These are phyloP conservation scores for Mycena metata DNA, from an alignment of 768 basidiomycete species.

Conservation along the genomic window DNA sequence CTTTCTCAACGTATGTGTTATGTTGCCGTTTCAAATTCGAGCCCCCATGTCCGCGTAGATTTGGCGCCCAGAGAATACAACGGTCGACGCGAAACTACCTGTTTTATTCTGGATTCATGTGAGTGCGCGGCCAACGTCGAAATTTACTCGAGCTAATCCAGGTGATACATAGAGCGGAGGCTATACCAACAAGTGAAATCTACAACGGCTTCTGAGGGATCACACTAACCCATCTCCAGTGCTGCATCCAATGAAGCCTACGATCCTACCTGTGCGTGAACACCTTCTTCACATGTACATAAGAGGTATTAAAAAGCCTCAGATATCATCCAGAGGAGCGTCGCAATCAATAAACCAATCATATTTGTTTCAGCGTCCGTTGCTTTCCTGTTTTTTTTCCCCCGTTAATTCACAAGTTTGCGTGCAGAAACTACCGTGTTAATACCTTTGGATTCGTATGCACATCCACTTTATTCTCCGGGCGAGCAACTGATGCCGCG, in stretches of 20 bases:
- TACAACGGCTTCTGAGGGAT: neutral
- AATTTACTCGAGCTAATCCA: neutral
- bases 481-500: neutral
- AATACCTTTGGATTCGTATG: slow-evolving; percentile 71
- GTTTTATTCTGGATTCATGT: slow-evolving; percentile 57
- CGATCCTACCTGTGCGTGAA: slow-evolving; percentile 61
- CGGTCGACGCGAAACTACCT: slow-evolving; percentile 48
- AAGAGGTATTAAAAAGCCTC: neutral
- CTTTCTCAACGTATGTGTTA: slow-evolving; percentile 58
- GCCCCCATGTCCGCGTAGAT: slow-evolving; percentile 43
- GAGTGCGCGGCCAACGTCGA: neutral
- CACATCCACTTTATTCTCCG: neutral
- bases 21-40: too few relatives aligned
- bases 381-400: neutral
- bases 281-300: neutral
- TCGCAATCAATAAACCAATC: slow-evolving; percentile 63
- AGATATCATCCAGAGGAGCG: slow-evolving; percentile 65
- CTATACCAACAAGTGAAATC: slow-evolving; percentile 48
- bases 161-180: slow-evolving; percentile 58
- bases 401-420: neutral
- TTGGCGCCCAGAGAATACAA: slow-evolving; percentile 50
- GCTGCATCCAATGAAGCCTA: slow-evolving; percentile 56
- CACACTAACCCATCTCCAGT: slow-evolving; percentile 42
- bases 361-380: slow-evolving; percentile 66
- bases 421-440: slow-evolving; percentile 66